Base-by-base conservation (phyloP, 2,329 filamentous ascomycete species). In the Penicillium sp. region DNA sequence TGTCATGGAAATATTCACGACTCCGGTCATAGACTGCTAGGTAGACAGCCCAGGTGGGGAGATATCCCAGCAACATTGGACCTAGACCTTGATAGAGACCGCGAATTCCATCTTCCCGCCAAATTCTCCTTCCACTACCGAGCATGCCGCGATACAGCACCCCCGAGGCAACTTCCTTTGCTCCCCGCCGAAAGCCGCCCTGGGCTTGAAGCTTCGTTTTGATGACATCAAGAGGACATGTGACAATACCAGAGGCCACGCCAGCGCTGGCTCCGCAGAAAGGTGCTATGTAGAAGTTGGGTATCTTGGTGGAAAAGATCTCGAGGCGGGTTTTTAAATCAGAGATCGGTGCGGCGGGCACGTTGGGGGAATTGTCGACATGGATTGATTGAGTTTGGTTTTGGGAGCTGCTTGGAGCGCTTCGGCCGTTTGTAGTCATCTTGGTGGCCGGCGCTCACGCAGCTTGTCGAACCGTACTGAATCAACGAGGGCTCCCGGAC, bases 171-270 rank as follows among this genome's bases (percentile, higher is more conserved):
- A 72, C 63, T 27, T 70, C 50, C 31, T 71, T 64, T 42, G 72
- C 73, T 46, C 71, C 68, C 58, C 80, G 68, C 73, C 74, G 62
- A 73, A 96, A 95, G 21, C 91, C 90, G 60, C 93, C 93, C 72
- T 97, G 94, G 16, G 92, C 93, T 73, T 99, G 94, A 57, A 99
- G 77, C 75, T 97, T 97, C 42, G 94, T 99, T 79, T 99, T 99
- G 75, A 99, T 97, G 59, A 99, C 94, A 79, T 99, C 94, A 64
- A 99, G 86, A 40, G 94, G 94, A 72, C 94, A 99, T 50, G 93
- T 97, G 61, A 97, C 90, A 53, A 99, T 84, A 48, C 94, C 94
- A 8, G 92, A 96, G 23, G 91, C 91, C 67, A 97, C 90, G 47
- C 94, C 94, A 48, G 92, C 93, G 55, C 90, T 81, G 46, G 92